Percentiles rank a stretch among this genome's conserved stretches.
These are phyloP conservation scores for Camillea tinctor DNA, from an alignment of 2,329 filamentous ascomycete genomes.

Conservation along the genomic window DNA sequence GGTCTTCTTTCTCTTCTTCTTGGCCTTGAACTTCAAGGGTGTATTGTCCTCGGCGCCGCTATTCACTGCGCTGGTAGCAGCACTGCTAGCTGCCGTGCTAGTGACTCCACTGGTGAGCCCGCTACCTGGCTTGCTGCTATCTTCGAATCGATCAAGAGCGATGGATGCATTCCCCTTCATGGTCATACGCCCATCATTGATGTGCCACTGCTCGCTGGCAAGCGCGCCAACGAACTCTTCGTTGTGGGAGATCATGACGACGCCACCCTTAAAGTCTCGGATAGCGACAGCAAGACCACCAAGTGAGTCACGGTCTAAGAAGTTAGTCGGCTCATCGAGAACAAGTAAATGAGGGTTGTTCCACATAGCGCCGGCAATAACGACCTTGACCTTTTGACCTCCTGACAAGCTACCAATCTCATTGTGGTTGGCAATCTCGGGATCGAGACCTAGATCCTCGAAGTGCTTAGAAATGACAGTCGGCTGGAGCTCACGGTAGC, in stretches of 20 bases:
- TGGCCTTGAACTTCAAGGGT: conserved; percentile 82
- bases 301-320: conserved; percentile 95
- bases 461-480: conserved; percentile 97
- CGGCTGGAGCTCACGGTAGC: conserved; percentile 90
- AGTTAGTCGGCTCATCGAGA: conserved; percentile 98
- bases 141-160: conserved; percentile 81
- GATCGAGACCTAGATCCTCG: conserved; percentile 91
- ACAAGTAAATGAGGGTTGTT: conserved; percentile 98
- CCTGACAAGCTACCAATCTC: conserved; percentile 94
- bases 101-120: conserved; percentile 54
- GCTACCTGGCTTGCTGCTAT: conserved; percentile 44
- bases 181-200: conserved; percentile 82
- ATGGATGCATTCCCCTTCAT: conserved; percentile 77
- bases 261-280: conserved; percentile 95
- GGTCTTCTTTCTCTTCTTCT: conserved; percentile 99
- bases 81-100: conserved; percentile 44
- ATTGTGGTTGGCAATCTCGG: conserved; percentile 98
- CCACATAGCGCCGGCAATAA: conserved; percentile 95
- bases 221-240: conserved; percentile 97
- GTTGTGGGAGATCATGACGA: conserved; percentile 99
- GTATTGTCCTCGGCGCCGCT: conserved; percentile 78
- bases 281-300: conserved; percentile 97
- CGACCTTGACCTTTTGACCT: conserved; percentile 98
- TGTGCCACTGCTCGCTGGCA: conserved; percentile 94
- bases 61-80: conserved; percentile 66